These are phyloP conservation scores for Limnomonas spitsbergensis DNA, from an alignment of 139 green algal genomes.

Conservation along the genomic window DNA sequence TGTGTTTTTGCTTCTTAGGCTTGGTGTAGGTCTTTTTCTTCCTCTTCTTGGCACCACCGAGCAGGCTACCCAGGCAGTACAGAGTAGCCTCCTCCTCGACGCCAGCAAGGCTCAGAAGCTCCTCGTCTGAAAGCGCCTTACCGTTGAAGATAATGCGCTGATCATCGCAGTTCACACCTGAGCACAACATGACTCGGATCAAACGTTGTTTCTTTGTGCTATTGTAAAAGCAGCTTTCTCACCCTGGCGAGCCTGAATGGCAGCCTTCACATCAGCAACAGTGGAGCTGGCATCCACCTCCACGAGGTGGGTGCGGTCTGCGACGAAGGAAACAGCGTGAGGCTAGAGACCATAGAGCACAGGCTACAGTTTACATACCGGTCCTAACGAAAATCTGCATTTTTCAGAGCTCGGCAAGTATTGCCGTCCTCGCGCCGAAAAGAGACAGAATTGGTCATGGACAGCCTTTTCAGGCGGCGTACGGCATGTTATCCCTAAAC, in stretches of 20 bases:
- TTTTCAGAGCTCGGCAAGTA: conserved; percentile 24
- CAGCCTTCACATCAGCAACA: conserved; percentile 77
- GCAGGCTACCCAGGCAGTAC: conserved; percentile 80
- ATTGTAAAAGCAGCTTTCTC: conserved; percentile 41
- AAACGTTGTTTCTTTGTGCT: conserved; percentile 39
- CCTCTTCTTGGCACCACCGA: conserved; percentile 97
- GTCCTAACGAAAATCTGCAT: conserved; percentile 71
- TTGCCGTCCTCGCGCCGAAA: conserved; percentile 54
- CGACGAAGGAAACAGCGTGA: neutral
- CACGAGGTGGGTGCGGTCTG: conserved; percentile 79
- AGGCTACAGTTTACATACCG: conserved; percentile 41
- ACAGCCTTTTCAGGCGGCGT: neutral
- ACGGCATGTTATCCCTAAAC: too few relatives aligned
- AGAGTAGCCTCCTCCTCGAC: conserved; percentile 80
- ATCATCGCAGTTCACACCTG: conserved; percentile 70
- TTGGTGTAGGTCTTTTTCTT: conserved; percentile 99
- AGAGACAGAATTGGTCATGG: conserved; percentile 3
- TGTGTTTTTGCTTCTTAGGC: conserved; percentile 99
- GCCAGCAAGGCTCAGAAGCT: conserved; percentile 65
- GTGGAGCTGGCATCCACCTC: conserved; percentile 61
- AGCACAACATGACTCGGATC: neutral
- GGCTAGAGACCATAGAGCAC: neutral
- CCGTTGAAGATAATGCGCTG: conserved; percentile 78
- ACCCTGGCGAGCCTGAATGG: conserved; percentile 73
- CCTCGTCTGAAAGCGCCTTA: conserved; percentile 71